These are phyloP conservation scores for Colletotrichum sp. DNA, from an alignment of 2,329 filamentous ascomycete species.

Conservation along the genomic window DNA sequence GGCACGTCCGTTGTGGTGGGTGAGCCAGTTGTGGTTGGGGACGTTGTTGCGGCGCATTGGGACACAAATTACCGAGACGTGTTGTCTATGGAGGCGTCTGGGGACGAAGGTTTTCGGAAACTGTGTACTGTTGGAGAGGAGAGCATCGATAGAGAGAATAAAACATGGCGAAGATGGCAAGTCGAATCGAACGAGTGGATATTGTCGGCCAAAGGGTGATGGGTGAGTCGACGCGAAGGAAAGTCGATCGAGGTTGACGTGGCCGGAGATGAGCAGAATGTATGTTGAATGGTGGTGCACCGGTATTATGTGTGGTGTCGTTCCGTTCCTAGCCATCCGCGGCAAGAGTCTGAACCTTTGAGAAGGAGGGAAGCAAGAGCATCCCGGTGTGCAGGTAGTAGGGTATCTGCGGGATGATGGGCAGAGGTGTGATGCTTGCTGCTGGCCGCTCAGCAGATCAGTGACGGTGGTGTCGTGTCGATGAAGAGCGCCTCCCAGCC, in stretches of 20 bases:
- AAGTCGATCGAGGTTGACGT: conserved; percentile 12
- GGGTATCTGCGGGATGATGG: too few species aligned
- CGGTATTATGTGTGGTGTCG: not conserved
- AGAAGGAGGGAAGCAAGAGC: not conserved
- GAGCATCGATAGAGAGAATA: not conserved
- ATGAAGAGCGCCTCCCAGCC: not conserved
- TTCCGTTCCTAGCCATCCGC: not conserved
- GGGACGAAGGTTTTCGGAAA: not conserved
- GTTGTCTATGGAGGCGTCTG: not conserved
- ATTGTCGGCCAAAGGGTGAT: not conserved
- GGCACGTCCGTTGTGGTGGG: conserved; percentile 2
- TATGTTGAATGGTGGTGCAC: not conserved
- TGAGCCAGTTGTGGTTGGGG: not conserved
- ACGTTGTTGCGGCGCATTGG: not conserved
- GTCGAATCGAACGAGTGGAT: not conserved
- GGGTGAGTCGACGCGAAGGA: not conserved
- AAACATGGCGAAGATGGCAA: not conserved
- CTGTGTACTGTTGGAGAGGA: not conserved
- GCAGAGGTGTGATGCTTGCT: not conserved
- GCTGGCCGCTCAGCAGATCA: not conserved
- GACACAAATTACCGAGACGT: not conserved
- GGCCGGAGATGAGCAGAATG: not conserved
- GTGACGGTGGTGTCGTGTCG: not conserved
- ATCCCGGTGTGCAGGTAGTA: not conserved
- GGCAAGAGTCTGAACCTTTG: not conserved